Percentiles rank a stretch among this genome's conserved stretches.
phyloP scores from a whole-genome alignment of 306 rosid species.

The Acacia confusa region DNA sequence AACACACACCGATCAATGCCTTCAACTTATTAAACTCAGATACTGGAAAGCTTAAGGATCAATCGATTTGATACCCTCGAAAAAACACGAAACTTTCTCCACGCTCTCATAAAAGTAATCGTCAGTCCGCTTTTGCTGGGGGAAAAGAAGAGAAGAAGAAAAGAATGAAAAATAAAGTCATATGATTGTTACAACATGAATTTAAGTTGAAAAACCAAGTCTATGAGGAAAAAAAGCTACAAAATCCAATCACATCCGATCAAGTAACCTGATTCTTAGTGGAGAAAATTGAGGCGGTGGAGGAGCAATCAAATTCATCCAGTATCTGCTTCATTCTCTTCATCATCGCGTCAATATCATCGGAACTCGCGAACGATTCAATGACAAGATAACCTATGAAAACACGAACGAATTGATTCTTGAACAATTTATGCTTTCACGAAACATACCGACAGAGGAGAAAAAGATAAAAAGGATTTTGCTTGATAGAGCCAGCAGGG shows the following conservation, averaged over 20 bases:
- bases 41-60: neutral
- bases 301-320: slow-evolving; percentile 64
- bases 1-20: neutral
- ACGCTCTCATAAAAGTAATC: slow-evolving; percentile 77
- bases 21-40: slow-evolving; percentile 5
- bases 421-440: neutral
- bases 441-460: neutral
- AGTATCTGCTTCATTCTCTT: slow-evolving; percentile 78
- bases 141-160: neutral
- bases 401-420: neutral
- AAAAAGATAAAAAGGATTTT: neutral
- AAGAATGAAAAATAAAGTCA: neutral
- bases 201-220: neutral
- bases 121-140: slow-evolving; percentile 66
- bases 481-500: neutral
- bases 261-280: slow-evolving; percentile 76
- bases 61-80: slow-evolving; percentile 58
- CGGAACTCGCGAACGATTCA: slow-evolving; percentile 64
- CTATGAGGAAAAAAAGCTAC: neutral
- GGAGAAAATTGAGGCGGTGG: slow-evolving; percentile 86
- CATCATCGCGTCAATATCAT: slow-evolving; percentile 66
- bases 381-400: slow-evolving; percentile 71
- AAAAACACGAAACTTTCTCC: slow-evolving; percentile 77
- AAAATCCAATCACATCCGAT: neutral
- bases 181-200: neutral